Percentiles rank a stretch among this genome's conserved stretches.
These are phyloP conservation scores for Suhomyces panamericanus DNA, from an alignment of 1,139 yeast genomes.

Conservation along the genomic window DNA sequence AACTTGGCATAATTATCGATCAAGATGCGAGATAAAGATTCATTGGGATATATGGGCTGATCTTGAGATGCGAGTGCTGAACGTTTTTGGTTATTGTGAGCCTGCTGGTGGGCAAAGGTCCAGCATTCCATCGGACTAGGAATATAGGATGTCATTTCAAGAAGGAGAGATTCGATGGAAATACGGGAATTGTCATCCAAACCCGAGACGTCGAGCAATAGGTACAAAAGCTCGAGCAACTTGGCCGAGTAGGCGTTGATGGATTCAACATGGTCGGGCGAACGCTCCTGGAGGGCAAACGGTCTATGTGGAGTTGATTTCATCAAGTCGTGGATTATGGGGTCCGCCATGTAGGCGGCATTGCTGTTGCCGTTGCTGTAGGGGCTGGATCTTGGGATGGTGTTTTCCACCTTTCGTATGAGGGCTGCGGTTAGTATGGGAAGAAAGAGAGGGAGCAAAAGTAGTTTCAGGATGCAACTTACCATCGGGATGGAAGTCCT, in stretches of 20 bases:
- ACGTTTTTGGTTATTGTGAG: constrained; percentile 5
- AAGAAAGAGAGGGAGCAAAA: neutral
- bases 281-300: constrained; percentile 6
- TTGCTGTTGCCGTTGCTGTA: constrained; percentile 4
- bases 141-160: constrained; percentile 30
- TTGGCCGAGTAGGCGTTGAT: constrained; percentile 29
- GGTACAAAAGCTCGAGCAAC: constrained; percentile 30
- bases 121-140: constrained; percentile 23
- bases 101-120: constrained; percentile 12
- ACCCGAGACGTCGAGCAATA: constrained; percentile 29
- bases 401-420: constrained; percentile 14
- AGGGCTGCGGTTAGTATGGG: constrained; percentile 17
- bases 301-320: constrained; percentile 33
- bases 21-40: constrained; percentile 38
- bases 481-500: constrained; percentile 26
- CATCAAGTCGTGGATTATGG: constrained; percentile 32
- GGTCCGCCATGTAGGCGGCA: constrained; percentile 23
- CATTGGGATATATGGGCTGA: constrained; percentile 33
- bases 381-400: constrained; percentile 17
- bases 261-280: constrained; percentile 13
- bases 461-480: constrained; percentile 14
- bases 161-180: constrained; percentile 28
- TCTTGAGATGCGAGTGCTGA: neutral
- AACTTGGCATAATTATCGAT: constrained; percentile 41
- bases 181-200: constrained; percentile 34